Evolutionary conservation across 345 rosid genomes (phyloP).

Genomic region (Eucalyptus caleyi): DNA sequence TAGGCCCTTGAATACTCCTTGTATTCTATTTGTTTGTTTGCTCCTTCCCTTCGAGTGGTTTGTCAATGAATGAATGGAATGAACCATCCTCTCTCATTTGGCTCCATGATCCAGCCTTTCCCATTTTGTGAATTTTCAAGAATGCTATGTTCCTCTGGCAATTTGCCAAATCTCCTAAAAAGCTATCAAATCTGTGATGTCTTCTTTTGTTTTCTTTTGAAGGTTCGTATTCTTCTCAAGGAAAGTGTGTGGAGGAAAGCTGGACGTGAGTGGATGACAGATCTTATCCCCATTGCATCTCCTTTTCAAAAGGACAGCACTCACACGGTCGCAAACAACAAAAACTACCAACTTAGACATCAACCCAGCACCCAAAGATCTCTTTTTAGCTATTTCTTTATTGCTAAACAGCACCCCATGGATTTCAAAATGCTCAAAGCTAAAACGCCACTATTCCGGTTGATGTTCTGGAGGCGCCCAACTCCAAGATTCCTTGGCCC

Average conservation of each 20-base stretch:
- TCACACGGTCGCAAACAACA: neutral
- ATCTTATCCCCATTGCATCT: neutral
- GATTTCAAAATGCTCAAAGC: neutral
- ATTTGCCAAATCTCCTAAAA: neutral
- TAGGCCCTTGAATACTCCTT: conserved; percentile 15
- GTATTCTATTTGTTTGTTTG: conserved; percentile 27
- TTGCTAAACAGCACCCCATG: neutral
- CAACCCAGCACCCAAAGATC: neutral
- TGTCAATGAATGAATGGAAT: conserved; percentile 13
- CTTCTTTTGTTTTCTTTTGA: neutral
- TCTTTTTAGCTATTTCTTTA: neutral
- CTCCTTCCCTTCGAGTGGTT: conserved; percentile 29
- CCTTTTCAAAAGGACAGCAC: neutral
- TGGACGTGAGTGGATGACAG: conserved; percentile 2
- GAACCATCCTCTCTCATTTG: neutral
- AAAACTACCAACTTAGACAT: neutral
- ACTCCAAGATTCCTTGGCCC: neutral
- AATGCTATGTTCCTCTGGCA: neutral
- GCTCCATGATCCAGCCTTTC: neutral
- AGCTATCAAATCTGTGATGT: neutral
- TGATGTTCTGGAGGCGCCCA: neutral
- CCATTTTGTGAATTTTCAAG: neutral
- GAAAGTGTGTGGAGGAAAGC: neutral
- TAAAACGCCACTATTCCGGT: neutral
- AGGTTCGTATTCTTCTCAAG: neutral